Percentiles rank a stretch among this genome's conserved stretches.
Evolutionary conservation across 495 filamentous ascomycete species (phyloP).

Genomic region (Podospora comata): DNA sequence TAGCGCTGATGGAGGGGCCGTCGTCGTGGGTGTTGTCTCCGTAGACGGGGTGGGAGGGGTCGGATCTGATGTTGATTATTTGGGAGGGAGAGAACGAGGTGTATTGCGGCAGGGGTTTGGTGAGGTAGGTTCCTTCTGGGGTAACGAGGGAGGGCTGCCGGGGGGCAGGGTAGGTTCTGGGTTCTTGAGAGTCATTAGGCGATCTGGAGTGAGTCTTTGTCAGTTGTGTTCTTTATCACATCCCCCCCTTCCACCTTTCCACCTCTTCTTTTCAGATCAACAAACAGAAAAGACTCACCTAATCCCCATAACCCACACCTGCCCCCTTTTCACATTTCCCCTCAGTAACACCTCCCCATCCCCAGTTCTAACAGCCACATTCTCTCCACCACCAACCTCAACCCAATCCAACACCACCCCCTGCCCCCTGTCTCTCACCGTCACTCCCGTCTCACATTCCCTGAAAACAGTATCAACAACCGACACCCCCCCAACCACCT

Average conservation of each 20-base stretch:
- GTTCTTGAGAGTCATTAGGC: slow-evolving; percentile 33
- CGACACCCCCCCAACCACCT: too few species aligned
- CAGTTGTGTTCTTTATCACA: neutral
- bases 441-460: too few species aligned
- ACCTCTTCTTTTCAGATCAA: neutral
- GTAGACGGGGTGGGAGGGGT: slow-evolving; percentile 35
- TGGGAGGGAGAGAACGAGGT: slow-evolving; percentile 33
- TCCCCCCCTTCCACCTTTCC: too few species aligned
- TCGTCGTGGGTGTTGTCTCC: slow-evolving; percentile 39
- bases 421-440: slow-evolving; percentile 39
- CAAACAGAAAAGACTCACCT: slow-evolving; percentile 15
- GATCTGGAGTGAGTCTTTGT: slow-evolving; percentile 14
- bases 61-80: slow-evolving; percentile 40
- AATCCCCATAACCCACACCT: slow-evolving; percentile 32
- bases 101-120: slow-evolving; percentile 37
- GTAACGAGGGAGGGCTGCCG: slow-evolving; percentile 29
- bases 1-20: slow-evolving; percentile 39
- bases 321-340: slow-evolving; percentile 22
- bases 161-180: slow-evolving; percentile 27
- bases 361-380: slow-evolving; percentile 19
- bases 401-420: slow-evolving; percentile 10
- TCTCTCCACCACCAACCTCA: slow-evolving; percentile 32
- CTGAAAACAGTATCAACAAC: too few species aligned
- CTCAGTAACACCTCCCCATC: slow-evolving; percentile 23
- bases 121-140: slow-evolving; percentile 36